These are phyloP conservation scores for Blastobotrys proliferans DNA, from an alignment of 1,139 yeast species.

Conservation along the genomic window DNA sequence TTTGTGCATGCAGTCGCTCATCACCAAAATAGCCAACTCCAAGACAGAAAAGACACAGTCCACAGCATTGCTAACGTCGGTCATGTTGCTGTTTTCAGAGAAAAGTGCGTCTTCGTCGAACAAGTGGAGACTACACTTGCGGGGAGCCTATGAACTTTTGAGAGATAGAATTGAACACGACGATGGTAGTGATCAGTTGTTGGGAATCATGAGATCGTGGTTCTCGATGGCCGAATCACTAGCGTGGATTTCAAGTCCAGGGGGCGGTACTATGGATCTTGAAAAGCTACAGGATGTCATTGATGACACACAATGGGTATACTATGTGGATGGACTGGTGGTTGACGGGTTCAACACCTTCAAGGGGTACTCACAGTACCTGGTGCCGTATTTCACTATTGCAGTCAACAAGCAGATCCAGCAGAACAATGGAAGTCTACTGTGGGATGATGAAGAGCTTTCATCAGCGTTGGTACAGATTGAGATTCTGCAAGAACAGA, in stretches of 20 bases:
- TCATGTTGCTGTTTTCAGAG: slow-evolving; percentile 28
- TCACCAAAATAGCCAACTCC: slow-evolving; percentile 16
- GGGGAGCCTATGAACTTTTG: slow-evolving; percentile 26
- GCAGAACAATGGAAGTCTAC: slow-evolving; percentile 2
- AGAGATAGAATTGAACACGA: slow-evolving; percentile 9
- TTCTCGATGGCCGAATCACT: slow-evolving; percentile 21
- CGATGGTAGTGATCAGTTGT: slow-evolving; percentile 12
- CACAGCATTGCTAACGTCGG: slow-evolving; percentile 22
- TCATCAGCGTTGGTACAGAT: slow-evolving; percentile 10
- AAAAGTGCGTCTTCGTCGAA: slow-evolving; percentile 26
- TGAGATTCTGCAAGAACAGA: slow-evolving; percentile 13
- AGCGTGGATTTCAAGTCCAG: slow-evolving; percentile 24
- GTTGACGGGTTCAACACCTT: slow-evolving; percentile 23
- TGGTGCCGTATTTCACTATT: slow-evolving; percentile 17
- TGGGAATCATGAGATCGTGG: slow-evolving; percentile 19
- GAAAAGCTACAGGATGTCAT: slow-evolving; percentile 10
- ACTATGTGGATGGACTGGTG: slow-evolving; percentile 16
- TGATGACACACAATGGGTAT: slow-evolving; percentile 17
- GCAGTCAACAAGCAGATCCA: slow-evolving; percentile 13
- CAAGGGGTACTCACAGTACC: slow-evolving; percentile 18
- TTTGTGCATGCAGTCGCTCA: slow-evolving; percentile 19
- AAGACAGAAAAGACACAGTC: slow-evolving; percentile 16
- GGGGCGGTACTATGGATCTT: slow-evolving; percentile 18
- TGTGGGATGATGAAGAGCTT: slow-evolving; percentile 9
- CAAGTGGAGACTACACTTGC: slow-evolving; percentile 30